A percentile compares a stretch with the other conserved stretches of the same genome.
Evolutionary conservation across 2,329 filamentous ascomycete genomes (phyloP).

Genomic region (Aspergillus hortae): DNA sequence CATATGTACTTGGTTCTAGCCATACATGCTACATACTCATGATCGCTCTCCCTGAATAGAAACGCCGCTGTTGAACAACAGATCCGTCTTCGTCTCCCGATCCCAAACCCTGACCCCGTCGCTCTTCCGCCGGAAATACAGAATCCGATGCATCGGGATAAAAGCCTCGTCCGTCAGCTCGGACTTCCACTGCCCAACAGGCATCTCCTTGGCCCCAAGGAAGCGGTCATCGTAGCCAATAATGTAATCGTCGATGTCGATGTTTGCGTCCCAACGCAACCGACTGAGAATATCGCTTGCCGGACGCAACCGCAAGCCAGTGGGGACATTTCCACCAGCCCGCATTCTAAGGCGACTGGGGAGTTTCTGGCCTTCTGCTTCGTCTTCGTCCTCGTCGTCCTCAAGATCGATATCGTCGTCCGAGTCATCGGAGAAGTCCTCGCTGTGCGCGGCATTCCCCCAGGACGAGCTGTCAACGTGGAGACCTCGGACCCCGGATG

Average conservation of each 20-base stretch:
- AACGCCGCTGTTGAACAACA: slow-evolving; percentile 4
- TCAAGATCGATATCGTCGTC: slow-evolving; percentile 6
- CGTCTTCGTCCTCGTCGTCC: slow-evolving; percentile 1
- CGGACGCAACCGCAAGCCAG: background rate
- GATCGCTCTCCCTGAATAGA: no score
- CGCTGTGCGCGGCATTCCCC: background rate
- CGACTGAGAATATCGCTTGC: slow-evolving; percentile 6
- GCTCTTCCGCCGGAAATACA: slow-evolving; percentile 6
- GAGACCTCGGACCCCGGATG: background rate
- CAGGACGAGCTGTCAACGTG: background rate
- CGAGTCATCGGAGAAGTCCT: background rate
- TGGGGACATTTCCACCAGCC: background rate
- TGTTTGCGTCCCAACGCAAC: slow-evolving; percentile 1
- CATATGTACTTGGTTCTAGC: no score
- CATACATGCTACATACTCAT: no score
- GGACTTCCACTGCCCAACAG: slow-evolving; percentile 4
- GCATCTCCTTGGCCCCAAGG: slow-evolving; percentile 4
- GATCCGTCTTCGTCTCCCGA: slow-evolving; percentile 2
- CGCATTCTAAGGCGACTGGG: background rate
- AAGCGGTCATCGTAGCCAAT: slow-evolving; percentile 8
- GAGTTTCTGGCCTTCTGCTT: background rate
- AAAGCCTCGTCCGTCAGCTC: slow-evolving; percentile 9
- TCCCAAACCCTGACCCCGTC: slow-evolving; percentile 8
- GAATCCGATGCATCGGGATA: slow-evolving; percentile 9
- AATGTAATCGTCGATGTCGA: slow-evolving; percentile 6